A percentile compares a stretch with the other conserved stretches of the same genome.
Conservation (phyloP, 768 basidiomycete species). For the Serpula lacrymans region DNA sequence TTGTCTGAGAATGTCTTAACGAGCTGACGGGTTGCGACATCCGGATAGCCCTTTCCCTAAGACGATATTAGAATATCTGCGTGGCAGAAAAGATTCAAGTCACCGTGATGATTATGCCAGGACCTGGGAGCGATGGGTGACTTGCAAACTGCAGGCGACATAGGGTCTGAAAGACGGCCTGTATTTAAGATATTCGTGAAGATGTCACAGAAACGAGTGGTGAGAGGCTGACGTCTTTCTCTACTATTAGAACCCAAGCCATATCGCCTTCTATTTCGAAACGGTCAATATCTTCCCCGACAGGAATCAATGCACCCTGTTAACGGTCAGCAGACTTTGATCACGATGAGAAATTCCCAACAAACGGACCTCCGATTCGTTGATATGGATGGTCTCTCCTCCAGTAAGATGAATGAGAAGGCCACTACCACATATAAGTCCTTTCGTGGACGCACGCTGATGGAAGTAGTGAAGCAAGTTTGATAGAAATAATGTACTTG, state of each 20-base stretch:
- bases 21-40: constrained; percentile 85
- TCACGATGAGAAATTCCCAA: not conserved
- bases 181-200: constrained; percentile 1
- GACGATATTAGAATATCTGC: constrained; percentile 7
- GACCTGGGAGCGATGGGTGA: constrained; percentile 48
- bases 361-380: constrained; percentile 54
- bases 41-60: constrained; percentile 97
- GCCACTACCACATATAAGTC: constrained; percentile 71
- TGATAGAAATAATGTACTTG: constrained; percentile 1
- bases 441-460: constrained; percentile 88
- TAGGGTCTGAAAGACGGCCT: constrained; percentile 96
- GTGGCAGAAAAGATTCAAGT: constrained; percentile 2
- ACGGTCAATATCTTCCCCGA: constrained; percentile 63
- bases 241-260: constrained; percentile 81
- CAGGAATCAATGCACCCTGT: constrained; percentile 76
- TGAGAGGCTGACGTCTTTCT: constrained; percentile 74
- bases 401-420: constrained; percentile 54
- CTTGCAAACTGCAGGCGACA: constrained; percentile 54
- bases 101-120: constrained; percentile 80
- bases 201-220: not conserved
- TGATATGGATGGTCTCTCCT: constrained; percentile 49
- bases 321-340: not conserved
- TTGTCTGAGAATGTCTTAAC: constrained; percentile 68
- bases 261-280: constrained; percentile 55
- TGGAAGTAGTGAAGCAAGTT: constrained; percentile 8